Base-by-base conservation (phyloP, 306 rosid genomes). In the Citrullus mucosospermus region DNA sequence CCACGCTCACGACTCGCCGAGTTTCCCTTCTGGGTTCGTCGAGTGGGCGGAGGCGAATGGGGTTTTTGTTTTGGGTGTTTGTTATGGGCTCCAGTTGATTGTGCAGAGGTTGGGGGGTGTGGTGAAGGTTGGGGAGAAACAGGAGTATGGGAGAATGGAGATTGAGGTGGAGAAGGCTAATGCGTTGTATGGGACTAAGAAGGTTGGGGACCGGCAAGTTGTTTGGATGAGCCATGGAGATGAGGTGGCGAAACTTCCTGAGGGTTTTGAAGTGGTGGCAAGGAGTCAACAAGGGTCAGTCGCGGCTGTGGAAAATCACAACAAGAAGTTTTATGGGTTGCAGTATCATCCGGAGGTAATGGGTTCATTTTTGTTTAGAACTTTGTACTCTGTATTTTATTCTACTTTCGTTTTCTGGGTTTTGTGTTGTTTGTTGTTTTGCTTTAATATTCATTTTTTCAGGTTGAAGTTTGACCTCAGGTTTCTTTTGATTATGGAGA, bases 221-320 rank as follows among this genome's bases (percentile, higher is more conserved):
- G 99, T 95, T 43, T 95, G 99, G 97, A 92, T 95, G 99, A 95
- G 99, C 83, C 99, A 95, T 58, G 97, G 99, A 6, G 97, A 95
- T 32, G 99, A 95, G 85, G 97, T 86, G 16, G 90, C 76, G 1
- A 54, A 59, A 17, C 80, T 92, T 55, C 99, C 99, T 1, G 34
- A 69, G 0, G 99, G 96, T 32, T 95, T 95, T 70, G 77, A 87
- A 30, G 96, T 86, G 15, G 92, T 85, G 73, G 99, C 97, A 0
- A 81, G 90, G 60, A 95, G 99, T 82, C 86, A 85, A 75, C 97
- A 95, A 83, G 99, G 97, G 17, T 75, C 85, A 0, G 89, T 91
- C 1, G 97, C 99, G 0, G 97, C 96, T 4, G 79, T 95, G 0
- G 89, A 95, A 76, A 86, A 88, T 20, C 85, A 78, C 17, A 66